A percentile compares a stretch with the other conserved stretches of the same genome.
phyloP scores from a whole-genome alignment of 1,139 yeast genomes.

The Taiozyma sp. region DNA sequence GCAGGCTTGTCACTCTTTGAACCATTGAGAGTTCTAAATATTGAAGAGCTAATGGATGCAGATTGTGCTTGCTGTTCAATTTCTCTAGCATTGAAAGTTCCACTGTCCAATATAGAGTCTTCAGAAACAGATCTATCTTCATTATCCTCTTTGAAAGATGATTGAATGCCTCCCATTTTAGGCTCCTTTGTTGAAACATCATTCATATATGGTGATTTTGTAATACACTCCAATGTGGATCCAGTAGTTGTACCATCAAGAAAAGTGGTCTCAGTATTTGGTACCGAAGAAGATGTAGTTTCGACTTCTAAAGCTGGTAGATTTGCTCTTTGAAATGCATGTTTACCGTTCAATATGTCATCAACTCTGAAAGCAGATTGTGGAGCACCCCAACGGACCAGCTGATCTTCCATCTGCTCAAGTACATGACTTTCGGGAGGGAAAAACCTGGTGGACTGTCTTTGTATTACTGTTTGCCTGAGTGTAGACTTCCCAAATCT shows the following conservation, averaged over 20 bases:
- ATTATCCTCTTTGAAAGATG: background rate
- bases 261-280: background rate
- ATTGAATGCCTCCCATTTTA: background rate
- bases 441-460: constrained; percentile 24
- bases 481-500: constrained; percentile 16
- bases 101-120: constrained; percentile 10
- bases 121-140: background rate
- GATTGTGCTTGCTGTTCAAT: background rate
- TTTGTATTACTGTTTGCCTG: constrained; percentile 25
- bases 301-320: constrained; percentile 11
- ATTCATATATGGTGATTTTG: constrained; percentile 9
- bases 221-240: constrained; percentile 9
- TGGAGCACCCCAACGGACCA: constrained; percentile 48
- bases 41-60: constrained; percentile 10
- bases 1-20: background rate
- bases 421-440: constrained; percentile 31
- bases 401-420: constrained; percentile 44
- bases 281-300: background rate
- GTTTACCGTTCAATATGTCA: constrained; percentile 32
- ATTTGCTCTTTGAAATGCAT: constrained; percentile 33
- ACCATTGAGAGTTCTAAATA: constrained; percentile 1
- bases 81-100: constrained; percentile 1
- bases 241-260: constrained; percentile 3
- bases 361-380: constrained; percentile 38
- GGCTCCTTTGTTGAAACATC: background rate